Percentiles rank a stretch among this genome's conserved stretches.
Conservation (phyloP, 169 alveolate species). For the Blepharisma undulans region DNA sequence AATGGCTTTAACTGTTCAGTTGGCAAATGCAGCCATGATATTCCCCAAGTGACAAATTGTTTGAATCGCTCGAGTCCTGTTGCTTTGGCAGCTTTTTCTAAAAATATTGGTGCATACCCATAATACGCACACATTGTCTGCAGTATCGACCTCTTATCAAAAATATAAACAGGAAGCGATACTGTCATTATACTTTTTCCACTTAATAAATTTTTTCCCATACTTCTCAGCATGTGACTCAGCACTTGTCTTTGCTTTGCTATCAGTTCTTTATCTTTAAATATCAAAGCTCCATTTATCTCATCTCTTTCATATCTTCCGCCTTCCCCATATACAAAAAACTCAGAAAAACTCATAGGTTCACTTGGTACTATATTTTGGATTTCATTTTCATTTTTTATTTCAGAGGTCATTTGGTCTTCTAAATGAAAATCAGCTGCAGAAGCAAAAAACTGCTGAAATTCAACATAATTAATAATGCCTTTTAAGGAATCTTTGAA, state of each 20-base stretch:
- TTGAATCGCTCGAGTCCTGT: slow-evolving; percentile 77
- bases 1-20: slow-evolving; percentile 82
- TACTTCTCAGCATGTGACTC: slow-evolving; percentile 56
- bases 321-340: slow-evolving; percentile 21
- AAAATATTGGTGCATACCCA: slow-evolving; percentile 76
- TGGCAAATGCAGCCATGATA: slow-evolving; percentile 73
- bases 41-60: slow-evolving; percentile 61
- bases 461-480: neutral
- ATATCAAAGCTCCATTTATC: slow-evolving; percentile 37
- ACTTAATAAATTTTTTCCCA: slow-evolving; percentile 70
- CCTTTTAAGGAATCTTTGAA: neutral
- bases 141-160: slow-evolving; percentile 74
- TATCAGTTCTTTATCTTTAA: neutral
- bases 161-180: slow-evolving; percentile 79
- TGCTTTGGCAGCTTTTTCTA: slow-evolving; percentile 60
- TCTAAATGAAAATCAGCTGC: neutral
- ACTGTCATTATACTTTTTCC: slow-evolving; percentile 73
- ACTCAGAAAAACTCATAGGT: neutral
- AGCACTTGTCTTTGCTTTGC: slow-evolving; percentile 62
- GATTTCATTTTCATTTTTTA: neutral
- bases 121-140: slow-evolving; percentile 75
- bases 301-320: slow-evolving; percentile 32
- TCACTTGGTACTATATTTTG: neutral
- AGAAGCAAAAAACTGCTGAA: neutral
- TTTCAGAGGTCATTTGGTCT: neutral